Evolutionary conservation across 352 stramenopile species (phyloP), one percentile per base, ranked within the genome.

Genomic region (Salisapilia sapeloensis): DNA sequence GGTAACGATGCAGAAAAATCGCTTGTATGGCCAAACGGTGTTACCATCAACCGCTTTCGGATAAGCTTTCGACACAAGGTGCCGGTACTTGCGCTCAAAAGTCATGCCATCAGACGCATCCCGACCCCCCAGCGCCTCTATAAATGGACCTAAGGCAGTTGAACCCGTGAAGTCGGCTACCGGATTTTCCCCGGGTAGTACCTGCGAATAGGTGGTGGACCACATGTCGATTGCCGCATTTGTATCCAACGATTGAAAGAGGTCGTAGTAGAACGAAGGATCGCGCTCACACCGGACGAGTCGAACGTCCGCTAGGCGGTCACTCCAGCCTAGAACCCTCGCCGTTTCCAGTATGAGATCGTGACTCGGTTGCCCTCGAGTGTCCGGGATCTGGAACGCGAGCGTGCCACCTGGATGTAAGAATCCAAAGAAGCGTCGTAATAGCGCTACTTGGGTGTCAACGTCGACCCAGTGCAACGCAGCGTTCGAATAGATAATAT

Each of bases 331-430:
- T 18, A 83, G 41, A 11, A 64, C 41, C 16, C 38, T 36, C 5
- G 53, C 66, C 0, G 66, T 60, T 16, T 72, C 50, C 18, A 42
- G 28, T 51, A 85, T 85, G 15, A 70, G 48, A 40, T 54, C 46
- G 26, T 81, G 63, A 38, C 63, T 83, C 19, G 63, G 56, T 24
- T 80, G 58, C 4, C 36, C 4, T 3, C 70, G 61, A 2, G 50
- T 69, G 45, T 86, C 70, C 6, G 70, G 70, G 40, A 81, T 83
- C 41, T 83, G 70, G 38, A 83, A 74, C 6, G 64, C 64, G 10
- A 86, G 38, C 21, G 59, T 53, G 4, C 70, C 70, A n/a, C 62
- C 70, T 24, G 63, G 66, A 36, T 80, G 81, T 12, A 86, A 32
- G 25, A 63, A 59, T 14, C 56, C 56, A 19, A 66, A 48, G n/a